These are phyloP conservation scores for Avicennia marina DNA, from an alignment of 257 asterid species.

Conservation along the genomic window DNA sequence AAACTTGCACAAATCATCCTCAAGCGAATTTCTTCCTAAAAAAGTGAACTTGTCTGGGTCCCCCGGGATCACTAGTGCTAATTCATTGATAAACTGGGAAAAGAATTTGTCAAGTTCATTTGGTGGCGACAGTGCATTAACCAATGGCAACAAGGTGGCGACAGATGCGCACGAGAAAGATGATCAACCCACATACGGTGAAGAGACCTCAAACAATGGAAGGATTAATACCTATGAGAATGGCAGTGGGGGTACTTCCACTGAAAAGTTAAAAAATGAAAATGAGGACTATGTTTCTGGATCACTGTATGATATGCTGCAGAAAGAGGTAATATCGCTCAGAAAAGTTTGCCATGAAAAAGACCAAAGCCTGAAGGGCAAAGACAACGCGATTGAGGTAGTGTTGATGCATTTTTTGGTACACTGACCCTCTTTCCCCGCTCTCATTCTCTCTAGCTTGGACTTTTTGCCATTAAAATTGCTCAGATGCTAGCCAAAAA, in stretches of 20 bases:
- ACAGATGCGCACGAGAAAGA: conserved; percentile 28
- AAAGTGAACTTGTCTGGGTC: conserved; percentile 35
- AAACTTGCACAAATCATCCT: conserved; percentile 24
- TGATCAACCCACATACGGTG: conserved; percentile 7
- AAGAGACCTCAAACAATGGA: conserved; percentile 41
- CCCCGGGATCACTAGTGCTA: conserved; percentile 27
- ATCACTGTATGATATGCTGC: conserved; percentile 52
- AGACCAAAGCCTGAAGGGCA: conserved; percentile 57
- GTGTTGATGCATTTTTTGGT: not conserved
- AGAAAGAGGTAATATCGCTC: conserved; percentile 53
- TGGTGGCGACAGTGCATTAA: conserved; percentile 13
- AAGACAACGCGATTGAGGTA: conserved; percentile 64
- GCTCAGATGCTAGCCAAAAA: conserved; percentile 55
- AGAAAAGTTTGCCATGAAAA: conserved; percentile 54
- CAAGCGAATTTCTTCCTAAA: conserved; percentile 30
- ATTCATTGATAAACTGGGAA: not conserved
- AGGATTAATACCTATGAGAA: conserved; percentile 32
- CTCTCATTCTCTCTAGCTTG: not conserved
- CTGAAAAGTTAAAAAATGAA: conserved; percentile 39
- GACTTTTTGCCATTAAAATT: conserved; percentile 4
- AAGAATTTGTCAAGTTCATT: conserved; percentile 22
- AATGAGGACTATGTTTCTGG: conserved; percentile 75
- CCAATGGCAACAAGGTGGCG: not conserved
- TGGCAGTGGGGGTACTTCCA: conserved; percentile 27
- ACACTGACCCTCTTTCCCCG: too few relatives aligned